Evolutionary conservation across 352 stramenopile species (phyloP), one percentile per base, ranked within the genome.

Genomic region (Peronospora farinosa): DNA sequence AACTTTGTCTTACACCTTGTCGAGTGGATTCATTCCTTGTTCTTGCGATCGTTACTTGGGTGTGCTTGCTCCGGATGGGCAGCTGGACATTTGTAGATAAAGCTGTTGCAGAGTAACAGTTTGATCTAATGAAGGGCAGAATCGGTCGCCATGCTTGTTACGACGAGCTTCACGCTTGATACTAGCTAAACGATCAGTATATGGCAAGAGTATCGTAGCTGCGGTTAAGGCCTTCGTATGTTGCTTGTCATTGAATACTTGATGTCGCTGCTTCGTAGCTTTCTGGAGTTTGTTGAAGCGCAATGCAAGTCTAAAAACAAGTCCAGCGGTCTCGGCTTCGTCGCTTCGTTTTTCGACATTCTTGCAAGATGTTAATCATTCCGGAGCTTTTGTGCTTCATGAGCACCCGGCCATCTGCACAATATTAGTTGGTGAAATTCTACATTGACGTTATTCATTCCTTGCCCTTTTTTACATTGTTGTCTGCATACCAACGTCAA

Each of bases 381-480:
- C 53, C 23, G 55, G 15, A 41, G 69, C 60, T 53, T 63, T 58
- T 25, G 69, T 80, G 72, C 72, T 70, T 84, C 74, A 35, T 86
- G 78, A 3, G 19, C 19, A 21, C 19, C 19, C 19, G 19, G 19
- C 19, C 3, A 21, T 82, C 33, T 88, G 67, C 6, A 89, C 54
- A 16, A 92, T 44, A 3, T 78, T 74, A 81, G 38, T 7, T 89
- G 13, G 59, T 56, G 0, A 30, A 44, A 30, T 85, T 89, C 78
- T 78, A 92, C 13, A 51, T 56, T 7, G 70, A 72, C 0, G 78
- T 89, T 53, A 89, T 78, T 78, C 81, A 92, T 72, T 92, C 78
- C 44, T 89, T 72, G 17, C 86, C 78, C 70, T 21, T 21, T 89
- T 74, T 4, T 87, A 58, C 71, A 92, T 87, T 7, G 54, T 78